phyloP scores from a whole-genome alignment of 139 green algal genomes.

The Penium margaritaceum region DNA sequence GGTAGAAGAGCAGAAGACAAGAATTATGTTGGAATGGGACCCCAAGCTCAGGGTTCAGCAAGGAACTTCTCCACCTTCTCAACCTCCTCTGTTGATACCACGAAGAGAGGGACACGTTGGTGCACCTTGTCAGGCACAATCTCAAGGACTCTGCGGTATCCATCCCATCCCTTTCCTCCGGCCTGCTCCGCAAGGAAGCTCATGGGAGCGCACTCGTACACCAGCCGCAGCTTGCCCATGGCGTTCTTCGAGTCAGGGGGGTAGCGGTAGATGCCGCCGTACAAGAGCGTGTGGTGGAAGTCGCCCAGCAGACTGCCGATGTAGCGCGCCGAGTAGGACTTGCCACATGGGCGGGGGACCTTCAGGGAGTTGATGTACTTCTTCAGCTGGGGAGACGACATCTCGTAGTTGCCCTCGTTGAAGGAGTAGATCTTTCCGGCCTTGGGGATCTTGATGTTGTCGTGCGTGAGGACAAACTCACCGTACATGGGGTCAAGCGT shows the following conservation, averaged over 20 bases:
- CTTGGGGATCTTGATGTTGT: slow-evolving; percentile 65
- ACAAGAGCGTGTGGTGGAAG: slow-evolving; percentile 92
- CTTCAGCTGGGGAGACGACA: slow-evolving; percentile 67
- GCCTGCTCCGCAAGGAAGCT: slow-evolving; percentile 75
- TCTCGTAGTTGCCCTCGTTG: slow-evolving; percentile 95
- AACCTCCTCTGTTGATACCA: slow-evolving; percentile 81
- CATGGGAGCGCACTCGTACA: slow-evolving; percentile 98
- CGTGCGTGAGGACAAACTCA: slow-evolving; percentile 58
- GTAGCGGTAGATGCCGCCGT: slow-evolving; percentile 97
- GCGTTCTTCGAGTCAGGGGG: slow-evolving; percentile 82
- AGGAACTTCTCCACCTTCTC: slow-evolving; percentile 81
- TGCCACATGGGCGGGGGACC: too few species aligned
- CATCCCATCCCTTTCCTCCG: slow-evolving; percentile 65
- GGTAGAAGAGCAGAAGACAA: too few species aligned
- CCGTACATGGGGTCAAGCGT: slow-evolving; percentile 52
- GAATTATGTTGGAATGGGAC: too few species aligned
- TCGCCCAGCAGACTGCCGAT: slow-evolving; percentile 91
- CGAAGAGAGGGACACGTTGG: slow-evolving; percentile 69
- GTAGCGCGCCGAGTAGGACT: slow-evolving; percentile 92
- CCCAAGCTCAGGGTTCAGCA: too few species aligned
- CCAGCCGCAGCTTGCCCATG: slow-evolving; percentile 91
- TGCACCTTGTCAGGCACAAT: slow-evolving; percentile 64
- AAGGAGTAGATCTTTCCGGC: slow-evolving; percentile 96
- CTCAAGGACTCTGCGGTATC: slow-evolving; percentile 64
- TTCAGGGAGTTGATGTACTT: slow-evolving; percentile 42